Conservation (phyloP, 805 yeast species). For the Ascoidea tarda region DNA sequence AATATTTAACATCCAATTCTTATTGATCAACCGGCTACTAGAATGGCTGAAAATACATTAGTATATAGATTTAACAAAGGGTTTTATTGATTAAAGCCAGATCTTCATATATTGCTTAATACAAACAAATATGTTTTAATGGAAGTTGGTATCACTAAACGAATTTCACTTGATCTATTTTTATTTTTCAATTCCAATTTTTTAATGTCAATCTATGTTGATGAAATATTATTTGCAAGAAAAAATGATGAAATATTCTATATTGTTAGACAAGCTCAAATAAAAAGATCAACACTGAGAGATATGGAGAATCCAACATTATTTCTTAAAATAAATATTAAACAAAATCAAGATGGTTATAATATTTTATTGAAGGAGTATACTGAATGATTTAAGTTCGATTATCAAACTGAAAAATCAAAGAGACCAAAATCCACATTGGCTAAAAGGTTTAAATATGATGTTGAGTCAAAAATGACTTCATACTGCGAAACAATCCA, state of each 20-base stretch:
- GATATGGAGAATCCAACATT: not conserved
- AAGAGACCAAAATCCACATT: no score
- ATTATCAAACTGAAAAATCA: no score
- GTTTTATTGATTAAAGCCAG: conserved; percentile 4
- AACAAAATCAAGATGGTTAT: no score
- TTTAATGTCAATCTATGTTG: conserved; percentile 1
- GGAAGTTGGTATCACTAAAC: not conserved
- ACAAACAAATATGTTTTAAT: not conserved
- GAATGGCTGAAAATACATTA: not conserved
- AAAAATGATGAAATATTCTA: no score
- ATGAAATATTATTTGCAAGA: not conserved
- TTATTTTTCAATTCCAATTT: not conserved
- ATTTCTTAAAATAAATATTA: not conserved
- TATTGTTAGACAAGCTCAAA: not conserved
- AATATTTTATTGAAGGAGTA: no score
- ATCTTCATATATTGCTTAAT: conserved; percentile 1
- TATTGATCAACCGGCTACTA: no score
- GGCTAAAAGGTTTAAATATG: no score
- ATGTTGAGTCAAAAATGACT: no score
- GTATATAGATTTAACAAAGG: conserved; percentile 3
- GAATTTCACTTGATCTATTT: not conserved
- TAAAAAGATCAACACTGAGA: not conserved
- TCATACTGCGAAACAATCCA: no score
- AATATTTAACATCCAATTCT: no score
- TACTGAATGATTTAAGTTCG: no score